phyloP scores from a whole-genome alignment of 2,329 filamentous ascomycete species.

The Grosmannia huntii region DNA sequence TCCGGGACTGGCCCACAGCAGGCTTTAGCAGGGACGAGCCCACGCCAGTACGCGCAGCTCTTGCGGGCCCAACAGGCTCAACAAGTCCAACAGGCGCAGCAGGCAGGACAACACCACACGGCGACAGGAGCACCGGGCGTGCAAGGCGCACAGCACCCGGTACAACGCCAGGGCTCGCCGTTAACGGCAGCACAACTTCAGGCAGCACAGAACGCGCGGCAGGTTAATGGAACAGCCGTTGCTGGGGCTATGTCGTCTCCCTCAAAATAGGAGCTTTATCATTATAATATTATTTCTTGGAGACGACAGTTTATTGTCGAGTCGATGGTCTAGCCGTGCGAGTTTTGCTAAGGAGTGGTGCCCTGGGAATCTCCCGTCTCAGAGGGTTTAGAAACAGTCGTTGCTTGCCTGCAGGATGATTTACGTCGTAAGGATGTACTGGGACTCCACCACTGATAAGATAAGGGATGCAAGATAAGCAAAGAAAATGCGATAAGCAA shows the following conservation, averaged over 20 bases:
- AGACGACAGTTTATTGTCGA: neutral
- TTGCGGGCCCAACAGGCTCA: conserved; percentile 39
- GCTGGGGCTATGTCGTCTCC: neutral
- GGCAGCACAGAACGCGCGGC: conserved; percentile 2
- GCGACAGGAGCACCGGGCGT: conserved; percentile 3
- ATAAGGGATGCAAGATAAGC: conserved; percentile 4
- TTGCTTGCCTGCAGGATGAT: neutral
- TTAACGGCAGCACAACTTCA: conserved; percentile 5
- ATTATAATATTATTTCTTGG: neutral
- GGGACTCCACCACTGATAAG: neutral
- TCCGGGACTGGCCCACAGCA: conserved; percentile 35
- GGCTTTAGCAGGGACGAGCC: conserved; percentile 34
- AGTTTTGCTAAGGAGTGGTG: neutral
- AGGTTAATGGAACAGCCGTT: conserved; percentile 1
- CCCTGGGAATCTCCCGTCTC: neutral
- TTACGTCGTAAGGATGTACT: too few species aligned
- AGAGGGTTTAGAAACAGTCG: neutral
- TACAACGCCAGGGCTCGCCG: conserved; percentile 4
- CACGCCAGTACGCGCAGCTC: conserved; percentile 47
- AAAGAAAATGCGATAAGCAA: conserved; percentile 7
- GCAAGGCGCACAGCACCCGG: conserved; percentile 2
- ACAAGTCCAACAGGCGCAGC: conserved; percentile 28
- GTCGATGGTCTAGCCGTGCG: neutral
- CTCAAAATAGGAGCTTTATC: neutral
- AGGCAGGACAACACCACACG: conserved; percentile 24